Conservation (phyloP, 2,329 filamentous ascomycete species). For the Metarhizium brunneum region DNA sequence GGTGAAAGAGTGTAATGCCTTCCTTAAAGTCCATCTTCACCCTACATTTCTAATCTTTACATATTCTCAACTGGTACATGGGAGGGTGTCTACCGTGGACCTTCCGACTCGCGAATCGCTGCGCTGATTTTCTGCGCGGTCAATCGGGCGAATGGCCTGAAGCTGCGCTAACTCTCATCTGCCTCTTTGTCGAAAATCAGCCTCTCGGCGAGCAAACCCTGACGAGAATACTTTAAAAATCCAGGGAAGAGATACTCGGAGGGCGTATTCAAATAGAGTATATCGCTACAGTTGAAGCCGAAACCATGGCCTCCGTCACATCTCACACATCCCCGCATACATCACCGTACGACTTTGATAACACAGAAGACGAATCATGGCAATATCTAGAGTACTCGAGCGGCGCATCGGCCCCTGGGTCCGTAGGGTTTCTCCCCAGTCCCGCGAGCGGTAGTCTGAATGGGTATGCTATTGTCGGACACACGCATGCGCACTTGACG, state of each 20-base stretch:
- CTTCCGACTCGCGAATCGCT: not conserved
- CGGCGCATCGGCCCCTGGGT: slow-evolving; percentile 24
- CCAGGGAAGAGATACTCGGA: too few relatives aligned
- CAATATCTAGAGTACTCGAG: slow-evolving; percentile 30
- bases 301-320: slow-evolving; percentile 27
- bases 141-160: not conserved
- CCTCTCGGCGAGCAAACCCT: too few relatives aligned
- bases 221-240: too few relatives aligned
- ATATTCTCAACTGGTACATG: not conserved
- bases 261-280: too few relatives aligned
- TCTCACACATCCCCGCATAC: slow-evolving; percentile 29
- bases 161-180: not conserved
- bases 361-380: slow-evolving; percentile 34
- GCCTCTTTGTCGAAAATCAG: too few relatives aligned
- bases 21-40: not conserved
- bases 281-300: not conserved
- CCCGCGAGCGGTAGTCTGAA: slow-evolving; percentile 41
- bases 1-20: not conserved
- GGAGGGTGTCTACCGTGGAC: not conserved
- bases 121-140: too few relatives aligned
- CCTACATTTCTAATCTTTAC: not conserved
- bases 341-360: slow-evolving; percentile 31
- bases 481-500: slow-evolving; percentile 9
- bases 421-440: slow-evolving; percentile 37
- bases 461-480: slow-evolving; percentile 39